phyloP scores from a whole-genome alignment of 2,329 filamentous ascomycete species.

The Paecilomyces niveus region DNA sequence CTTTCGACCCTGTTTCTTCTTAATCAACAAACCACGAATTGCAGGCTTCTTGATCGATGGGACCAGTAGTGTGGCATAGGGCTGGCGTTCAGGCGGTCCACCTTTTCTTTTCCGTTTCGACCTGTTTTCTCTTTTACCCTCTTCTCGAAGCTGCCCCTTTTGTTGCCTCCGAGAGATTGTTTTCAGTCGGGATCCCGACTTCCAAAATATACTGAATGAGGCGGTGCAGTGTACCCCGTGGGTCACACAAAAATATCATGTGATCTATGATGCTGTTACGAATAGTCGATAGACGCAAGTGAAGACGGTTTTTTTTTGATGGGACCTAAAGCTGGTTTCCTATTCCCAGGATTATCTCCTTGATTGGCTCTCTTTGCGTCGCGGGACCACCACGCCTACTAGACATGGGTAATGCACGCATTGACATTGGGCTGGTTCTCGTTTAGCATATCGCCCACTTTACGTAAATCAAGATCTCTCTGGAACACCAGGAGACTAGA shows the following conservation, averaged over 20 bases:
- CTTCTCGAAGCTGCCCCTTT: slow-evolving; percentile 12
- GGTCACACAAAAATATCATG: neutral
- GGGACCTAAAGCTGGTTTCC: neutral
- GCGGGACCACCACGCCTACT: neutral
- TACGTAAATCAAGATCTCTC: neutral
- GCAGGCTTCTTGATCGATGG: slow-evolving; percentile 23
- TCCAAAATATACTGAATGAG: slow-evolving; percentile 1
- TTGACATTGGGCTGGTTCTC: neutral
- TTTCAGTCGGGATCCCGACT: neutral
- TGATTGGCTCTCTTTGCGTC: neutral
- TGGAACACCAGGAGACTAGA: neutral
- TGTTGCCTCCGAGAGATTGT: neutral
- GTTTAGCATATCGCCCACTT: neutral
- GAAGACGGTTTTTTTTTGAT: slow-evolving; percentile 13
- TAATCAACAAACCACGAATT: slow-evolving; percentile 22
- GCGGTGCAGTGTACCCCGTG: neutral
- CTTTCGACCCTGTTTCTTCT: slow-evolving; percentile 23
- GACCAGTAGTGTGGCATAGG: slow-evolving; percentile 34
- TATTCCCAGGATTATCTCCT: neutral
- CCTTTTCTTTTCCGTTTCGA: slow-evolving; percentile 20
- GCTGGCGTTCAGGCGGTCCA: slow-evolving; percentile 37
- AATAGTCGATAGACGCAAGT: slow-evolving; percentile 35
- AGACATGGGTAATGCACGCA: neutral
- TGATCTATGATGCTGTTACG: slow-evolving; percentile 31
- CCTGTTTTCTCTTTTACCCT: slow-evolving; percentile 16